Evolutionary conservation across 1,139 yeast genomes (phyloP).

Genomic region (Pichia cactophila): DNA sequence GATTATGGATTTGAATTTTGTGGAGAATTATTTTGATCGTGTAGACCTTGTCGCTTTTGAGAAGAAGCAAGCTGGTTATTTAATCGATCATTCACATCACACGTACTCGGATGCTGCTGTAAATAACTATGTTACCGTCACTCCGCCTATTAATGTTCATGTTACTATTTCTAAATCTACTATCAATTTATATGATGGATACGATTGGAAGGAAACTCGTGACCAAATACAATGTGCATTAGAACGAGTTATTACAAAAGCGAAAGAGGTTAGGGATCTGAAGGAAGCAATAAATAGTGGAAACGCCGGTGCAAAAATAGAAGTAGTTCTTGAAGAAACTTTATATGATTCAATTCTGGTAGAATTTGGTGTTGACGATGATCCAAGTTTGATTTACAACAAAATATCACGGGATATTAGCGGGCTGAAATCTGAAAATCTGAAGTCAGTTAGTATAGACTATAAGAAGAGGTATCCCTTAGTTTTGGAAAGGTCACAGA

Average conservation of each 20-base stretch:
- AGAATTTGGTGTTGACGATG: conserved; percentile 46
- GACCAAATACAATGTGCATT: conserved; percentile 58
- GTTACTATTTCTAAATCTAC: conserved; percentile 34
- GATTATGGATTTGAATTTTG: conserved; percentile 16
- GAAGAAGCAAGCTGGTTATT: too few relatives aligned
- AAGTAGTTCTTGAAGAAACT: conserved; percentile 46
- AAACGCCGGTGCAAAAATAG: background rate
- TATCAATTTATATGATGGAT: conserved; percentile 77
- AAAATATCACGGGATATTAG: conserved; percentile 40
- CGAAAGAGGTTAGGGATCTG: conserved; percentile 14
- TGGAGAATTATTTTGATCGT: conserved; percentile 24
- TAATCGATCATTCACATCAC: too few relatives aligned
- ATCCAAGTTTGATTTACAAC: conserved; percentile 41
- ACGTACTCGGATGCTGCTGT: conserved; percentile 20
- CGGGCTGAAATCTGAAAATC: background rate
- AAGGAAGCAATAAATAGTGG: background rate
- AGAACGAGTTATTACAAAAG: conserved; percentile 47
- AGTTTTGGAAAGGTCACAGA: conserved; percentile 55
- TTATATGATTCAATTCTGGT: conserved; percentile 70
- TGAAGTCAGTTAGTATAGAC: conserved; percentile 21
- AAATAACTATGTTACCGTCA: background rate
- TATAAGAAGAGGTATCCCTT: conserved; percentile 33
- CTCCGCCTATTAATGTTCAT: conserved; percentile 21
- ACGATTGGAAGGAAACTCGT: conserved; percentile 83
- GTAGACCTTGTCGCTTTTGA: too few relatives aligned